A percentile compares a stretch with the other conserved stretches of the same genome.
Conservation (phyloP, 441 rosid genomes). For the Gossypium schwendimanii region DNA sequence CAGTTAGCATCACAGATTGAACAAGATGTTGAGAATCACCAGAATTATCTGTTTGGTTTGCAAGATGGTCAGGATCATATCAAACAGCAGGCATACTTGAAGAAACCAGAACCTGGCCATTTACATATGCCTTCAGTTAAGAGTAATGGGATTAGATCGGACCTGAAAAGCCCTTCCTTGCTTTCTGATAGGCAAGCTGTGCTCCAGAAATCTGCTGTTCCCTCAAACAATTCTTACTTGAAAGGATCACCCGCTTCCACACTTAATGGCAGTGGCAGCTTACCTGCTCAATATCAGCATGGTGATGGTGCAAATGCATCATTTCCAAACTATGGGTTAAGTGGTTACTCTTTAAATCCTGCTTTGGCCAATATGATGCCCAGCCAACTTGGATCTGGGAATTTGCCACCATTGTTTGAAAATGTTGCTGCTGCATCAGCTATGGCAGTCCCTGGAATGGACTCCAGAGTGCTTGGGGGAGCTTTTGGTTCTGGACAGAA, state of each 20-base stretch:
- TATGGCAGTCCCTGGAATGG: slow-evolving; percentile 55
- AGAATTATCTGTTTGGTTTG: slow-evolving; percentile 50
- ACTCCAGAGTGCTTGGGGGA: slow-evolving; percentile 53
- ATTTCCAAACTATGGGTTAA: slow-evolving; percentile 37
- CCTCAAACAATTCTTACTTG: slow-evolving; percentile 36
- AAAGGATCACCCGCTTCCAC: slow-evolving; percentile 60
- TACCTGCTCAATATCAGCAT: slow-evolving; percentile 50
- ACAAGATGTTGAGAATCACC: slow-evolving; percentile 45
- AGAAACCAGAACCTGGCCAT: slow-evolving; percentile 48
- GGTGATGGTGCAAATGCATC: slow-evolving; percentile 42
- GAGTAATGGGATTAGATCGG: slow-evolving; percentile 39
- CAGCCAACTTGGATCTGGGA: slow-evolving; percentile 52
- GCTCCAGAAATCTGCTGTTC: slow-evolving; percentile 30
- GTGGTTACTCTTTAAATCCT: slow-evolving; percentile 53
- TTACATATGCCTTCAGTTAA: slow-evolving; percentile 34
- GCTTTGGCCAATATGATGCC: slow-evolving; percentile 57
- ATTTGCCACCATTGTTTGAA: slow-evolving; percentile 57
- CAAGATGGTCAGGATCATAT: slow-evolving; percentile 43
- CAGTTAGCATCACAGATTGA: slow-evolving; percentile 33
- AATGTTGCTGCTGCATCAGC: slow-evolving; percentile 65
- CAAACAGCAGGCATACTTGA: slow-evolving; percentile 38
- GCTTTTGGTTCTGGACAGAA: slow-evolving; percentile 44
- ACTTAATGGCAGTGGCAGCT: slow-evolving; percentile 43
- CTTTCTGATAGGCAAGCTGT: slow-evolving; percentile 40
- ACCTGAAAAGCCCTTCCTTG: slow-evolving; percentile 28